Evolutionary conservation across 2,329 filamentous ascomycete species (phyloP), one percentile per base, ranked within the genome.

Genomic region (Ceratocystis alfenasii): DNA sequence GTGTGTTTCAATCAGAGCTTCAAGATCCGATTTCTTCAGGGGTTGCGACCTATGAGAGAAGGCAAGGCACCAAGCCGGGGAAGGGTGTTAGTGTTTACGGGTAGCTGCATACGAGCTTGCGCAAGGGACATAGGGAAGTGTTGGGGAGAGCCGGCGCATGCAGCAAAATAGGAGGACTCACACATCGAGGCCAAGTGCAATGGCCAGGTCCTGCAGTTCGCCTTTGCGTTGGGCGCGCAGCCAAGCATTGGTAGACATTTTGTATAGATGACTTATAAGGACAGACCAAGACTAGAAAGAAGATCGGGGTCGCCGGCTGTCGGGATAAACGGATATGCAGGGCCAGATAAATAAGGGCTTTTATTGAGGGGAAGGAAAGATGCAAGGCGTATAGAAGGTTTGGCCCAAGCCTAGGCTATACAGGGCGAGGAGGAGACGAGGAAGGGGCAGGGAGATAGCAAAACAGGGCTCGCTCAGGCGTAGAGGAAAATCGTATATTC

Each of bases 171-270:
- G 45, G 20, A 2, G 17, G 12, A 82, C 86, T 73, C 84, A 95
- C 90, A 88, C 83, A 73, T 83, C 81, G 65, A 93, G 78, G 67
- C 87, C 87, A 69, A 88, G 81, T 60, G 80, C 77, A 70, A 89
- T 83, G 68, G 90, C 89, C 69, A 95, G 80, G 69, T 89, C 87
- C 71, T 84, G 75, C 66, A 96, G 83, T 70, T 93, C 89, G 71
- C 80, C 81, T 81, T 95, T 95, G 79, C 88, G 87, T 81, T 94
- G 88, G 75, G 83, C 82, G 75, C 86, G 83, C 74, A 96, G 81
- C 84, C 88, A 95, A 71, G 85, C 83, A 73, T 87, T 84, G 71
- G 77, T 77, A 69, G 85, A 84, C 86, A 89, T 89, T 57, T 41
- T 46, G 61, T 41, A 15, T 5, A 12, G 36, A 41, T 41, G 10